Conservation (phyloP, 1,284 basidiomycete genomes). For the Naganishia liquefaciens region DNA sequence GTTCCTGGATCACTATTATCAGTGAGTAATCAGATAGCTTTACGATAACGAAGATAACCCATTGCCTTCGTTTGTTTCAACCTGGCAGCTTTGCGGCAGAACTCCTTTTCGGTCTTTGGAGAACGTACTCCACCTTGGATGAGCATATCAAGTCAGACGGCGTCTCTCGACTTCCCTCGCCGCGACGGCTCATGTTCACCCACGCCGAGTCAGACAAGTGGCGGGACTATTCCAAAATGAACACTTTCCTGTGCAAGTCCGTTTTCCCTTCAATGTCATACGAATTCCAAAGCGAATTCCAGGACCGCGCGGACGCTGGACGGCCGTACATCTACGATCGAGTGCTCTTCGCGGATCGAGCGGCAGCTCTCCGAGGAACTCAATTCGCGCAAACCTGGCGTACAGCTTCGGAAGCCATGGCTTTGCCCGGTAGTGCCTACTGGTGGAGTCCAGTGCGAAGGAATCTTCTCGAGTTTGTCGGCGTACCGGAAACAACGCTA, state of each 20-base stretch:
- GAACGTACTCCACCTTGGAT: conserved; percentile 78
- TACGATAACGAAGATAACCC: not conserved
- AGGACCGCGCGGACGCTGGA: conserved; percentile 64
- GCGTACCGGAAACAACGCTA: conserved; percentile 43
- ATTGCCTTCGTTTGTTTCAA: conserved; percentile 68
- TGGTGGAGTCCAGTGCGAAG: conserved; percentile 79
- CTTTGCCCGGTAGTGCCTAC: conserved; percentile 67
- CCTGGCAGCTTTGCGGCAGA: conserved; percentile 69
- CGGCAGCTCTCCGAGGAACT: conserved; percentile 71
- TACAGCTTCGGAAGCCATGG: conserved; percentile 71
- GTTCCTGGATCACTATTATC: conserved; percentile 63
- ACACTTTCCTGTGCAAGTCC: conserved; percentile 70
- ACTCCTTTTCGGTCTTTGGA: conserved; percentile 83
- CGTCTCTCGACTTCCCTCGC: conserved; percentile 64
- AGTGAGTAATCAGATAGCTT: conserved; percentile 36
- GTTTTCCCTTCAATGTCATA: conserved; percentile 68
- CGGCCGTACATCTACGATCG: conserved; percentile 76
- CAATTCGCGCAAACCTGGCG: conserved; percentile 70
- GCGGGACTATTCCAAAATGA: conserved; percentile 74
- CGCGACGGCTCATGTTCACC: conserved; percentile 71
- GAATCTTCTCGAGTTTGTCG: conserved; percentile 68
- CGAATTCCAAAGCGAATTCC: conserved; percentile 61
- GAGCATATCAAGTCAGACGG: conserved; percentile 65
- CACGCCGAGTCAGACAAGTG: conserved; percentile 71
- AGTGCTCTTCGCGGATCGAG: conserved; percentile 76